Percentiles rank a stretch among this genome's conserved stretches.
Evolutionary conservation across 1,139 yeast genomes (phyloP).

Genomic region (Taphrina pruni): DNA sequence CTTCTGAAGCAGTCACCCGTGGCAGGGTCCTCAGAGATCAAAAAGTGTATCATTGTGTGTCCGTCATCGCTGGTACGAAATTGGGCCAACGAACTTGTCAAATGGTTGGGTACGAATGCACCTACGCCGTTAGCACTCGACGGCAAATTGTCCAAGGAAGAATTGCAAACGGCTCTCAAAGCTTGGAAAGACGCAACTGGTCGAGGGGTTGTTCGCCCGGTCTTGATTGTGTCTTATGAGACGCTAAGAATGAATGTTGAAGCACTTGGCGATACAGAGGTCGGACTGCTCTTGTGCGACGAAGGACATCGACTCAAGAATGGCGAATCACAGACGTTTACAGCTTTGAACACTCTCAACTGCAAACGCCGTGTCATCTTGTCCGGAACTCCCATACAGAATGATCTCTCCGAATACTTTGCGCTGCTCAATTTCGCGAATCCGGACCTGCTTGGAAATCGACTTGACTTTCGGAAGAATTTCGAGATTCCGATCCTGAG

Average conservation of each 20-base stretch:
- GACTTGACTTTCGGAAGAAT: constrained; percentile 80
- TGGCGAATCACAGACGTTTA: constrained; percentile 91
- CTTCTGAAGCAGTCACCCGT: constrained; percentile 86
- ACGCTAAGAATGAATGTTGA: constrained; percentile 87
- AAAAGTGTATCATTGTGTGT: constrained; percentile 90
- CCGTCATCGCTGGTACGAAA: constrained; percentile 93
- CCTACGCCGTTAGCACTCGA: constrained; percentile 89
- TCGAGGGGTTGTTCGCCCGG: constrained; percentile 83
- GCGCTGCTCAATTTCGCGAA: constrained; percentile 90
- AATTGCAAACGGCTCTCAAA: constrained; percentile 70
- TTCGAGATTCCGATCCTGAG: constrained; percentile 78
- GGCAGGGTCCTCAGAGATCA: constrained; percentile 76
- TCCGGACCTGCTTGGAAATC: constrained; percentile 88
- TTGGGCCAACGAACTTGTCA: constrained; percentile 96
- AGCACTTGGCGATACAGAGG: constrained; percentile 74
- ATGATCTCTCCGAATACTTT: constrained; percentile 92
- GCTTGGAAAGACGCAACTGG: constrained; percentile 93
- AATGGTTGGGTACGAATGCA: constrained; percentile 94
- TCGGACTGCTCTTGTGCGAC: constrained; percentile 89
- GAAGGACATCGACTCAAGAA: constrained; percentile 96
- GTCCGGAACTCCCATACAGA: constrained; percentile 97
- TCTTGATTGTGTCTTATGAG: constrained; percentile 91
- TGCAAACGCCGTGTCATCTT: constrained; percentile 89
- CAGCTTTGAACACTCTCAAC: constrained; percentile 78
- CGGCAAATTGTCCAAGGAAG: constrained; percentile 76